Evolutionary conservation across 768 basidiomycete genomes (phyloP).

Genomic region (Trametes sanguinea): DNA sequence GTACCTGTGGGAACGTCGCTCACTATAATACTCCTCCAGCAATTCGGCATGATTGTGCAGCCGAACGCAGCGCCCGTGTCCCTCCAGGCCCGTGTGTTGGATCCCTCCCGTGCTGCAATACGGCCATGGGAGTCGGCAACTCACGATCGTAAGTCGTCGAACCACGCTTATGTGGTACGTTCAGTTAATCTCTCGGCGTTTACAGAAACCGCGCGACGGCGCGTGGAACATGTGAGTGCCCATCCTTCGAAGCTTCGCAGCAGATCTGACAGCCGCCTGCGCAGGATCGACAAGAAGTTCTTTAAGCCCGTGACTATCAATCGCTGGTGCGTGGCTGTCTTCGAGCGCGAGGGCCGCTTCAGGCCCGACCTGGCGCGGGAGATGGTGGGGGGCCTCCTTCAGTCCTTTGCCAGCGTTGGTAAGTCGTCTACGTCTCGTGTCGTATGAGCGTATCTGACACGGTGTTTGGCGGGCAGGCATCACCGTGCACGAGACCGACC

Average conservation of each 20-base stretch:
- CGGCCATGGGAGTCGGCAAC: slow-evolving; percentile 55
- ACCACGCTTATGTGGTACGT: background rate
- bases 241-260: background rate
- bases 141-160: slow-evolving; percentile 52
- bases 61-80: slow-evolving; percentile 49
- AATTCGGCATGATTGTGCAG: slow-evolving; percentile 70
- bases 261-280: background rate
- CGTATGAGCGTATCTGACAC: background rate
- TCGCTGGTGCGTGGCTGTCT: slow-evolving; percentile 66
- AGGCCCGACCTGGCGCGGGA: slow-evolving; percentile 46
- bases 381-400: slow-evolving; percentile 55
- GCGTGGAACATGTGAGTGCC: slow-evolving; percentile 72
- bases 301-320: slow-evolving; percentile 54
- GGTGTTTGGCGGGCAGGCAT: slow-evolving; percentile 50
- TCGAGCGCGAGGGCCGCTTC: slow-evolving; percentile 65
- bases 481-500: slow-evolving; percentile 44
- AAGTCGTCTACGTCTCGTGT: slow-evolving; percentile 29
- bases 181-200: background rate
- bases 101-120: slow-evolving; percentile 68
- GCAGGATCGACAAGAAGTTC: slow-evolving; percentile 73
- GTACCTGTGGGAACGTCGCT: background rate
- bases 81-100: slow-evolving; percentile 62
- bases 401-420: slow-evolving; percentile 60
- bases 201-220: slow-evolving; percentile 62
- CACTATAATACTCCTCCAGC: slow-evolving; percentile 20